Base-by-base conservation (phyloP, 768 basidiomycete species). In the Boletus sp. region DNA sequence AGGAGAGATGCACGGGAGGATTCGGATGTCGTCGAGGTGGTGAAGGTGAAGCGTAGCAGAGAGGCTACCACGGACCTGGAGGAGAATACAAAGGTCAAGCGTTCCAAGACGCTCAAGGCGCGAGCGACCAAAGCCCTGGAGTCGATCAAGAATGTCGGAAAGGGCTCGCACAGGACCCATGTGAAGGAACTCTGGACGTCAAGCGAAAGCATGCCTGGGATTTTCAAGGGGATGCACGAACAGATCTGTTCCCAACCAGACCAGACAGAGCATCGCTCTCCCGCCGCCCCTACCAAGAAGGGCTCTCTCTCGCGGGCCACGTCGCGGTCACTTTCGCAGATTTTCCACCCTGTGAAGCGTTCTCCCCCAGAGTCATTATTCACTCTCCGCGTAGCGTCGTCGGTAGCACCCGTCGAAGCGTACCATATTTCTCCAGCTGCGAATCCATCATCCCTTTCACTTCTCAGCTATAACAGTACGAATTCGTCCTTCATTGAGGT, bases 21-120 rank as follows among this genome's bases (percentile, higher is more conserved):
- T 54, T 68, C 65, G 37, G 84, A 84, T 61, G 77, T 86, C 36
- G 71, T 85, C 14, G 85, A 87, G 65, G 80, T 86, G 32, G 74
- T 86, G 39, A 84, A 83, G 64, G 78, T 86, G 55, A 75, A 78
- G 60, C 78, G 83, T 37, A 44, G 44, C 41, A 67, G 70, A 48
- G 69, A 69, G 18, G 50, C 53, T 48, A 30, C 49, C 11, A 28
- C 49, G 10, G 72, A 72, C 18, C 55, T 33, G 29, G 68, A 69
- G 57, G 68, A 66, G 47, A 66, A 66, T 9, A 40, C 30, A 46
- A 63, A 65, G 11, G 47, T 48, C 3, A 75, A 75, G 63, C 67
- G 71, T 36, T 68, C 78, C 45, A 77, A 71, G 60, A 79, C 79
- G 7, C 70, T 83, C 56, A 78, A 68, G 58, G 72, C 72, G 32